Percentiles rank a stretch among this genome's conserved stretches.
phyloP scores from a whole-genome alignment of 1,139 yeast genomes.

The Suhomyces choctaworum region DNA sequence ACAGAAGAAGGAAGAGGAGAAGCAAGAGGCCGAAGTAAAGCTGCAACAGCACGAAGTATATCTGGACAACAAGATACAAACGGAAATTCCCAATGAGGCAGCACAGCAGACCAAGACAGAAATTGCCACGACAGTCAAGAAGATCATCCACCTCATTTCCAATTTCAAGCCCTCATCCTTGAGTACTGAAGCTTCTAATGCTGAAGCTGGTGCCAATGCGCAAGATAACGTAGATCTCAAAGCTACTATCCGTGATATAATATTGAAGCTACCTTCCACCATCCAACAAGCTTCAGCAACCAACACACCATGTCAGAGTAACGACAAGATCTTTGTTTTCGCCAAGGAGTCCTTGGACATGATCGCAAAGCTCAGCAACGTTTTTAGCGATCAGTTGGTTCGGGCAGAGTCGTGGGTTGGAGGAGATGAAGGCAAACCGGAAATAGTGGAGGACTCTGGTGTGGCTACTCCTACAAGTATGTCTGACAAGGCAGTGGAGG shows the following conservation, averaged over 20 bases:
- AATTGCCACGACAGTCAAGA: conserved; percentile 83
- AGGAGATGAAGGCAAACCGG: conserved; percentile 34
- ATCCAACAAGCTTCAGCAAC: conserved; percentile 32
- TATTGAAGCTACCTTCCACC: conserved; percentile 65
- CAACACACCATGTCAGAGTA: conserved; percentile 19
- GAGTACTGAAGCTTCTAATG: conserved; percentile 18
- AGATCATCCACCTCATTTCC: conserved; percentile 81
- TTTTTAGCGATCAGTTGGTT: conserved; percentile 79
- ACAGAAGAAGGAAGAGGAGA: conserved; percentile 8
- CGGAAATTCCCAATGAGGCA: conserved; percentile 19
- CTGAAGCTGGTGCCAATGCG: conserved; percentile 9
- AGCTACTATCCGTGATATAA: conserved; percentile 75
- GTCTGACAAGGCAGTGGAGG: conserved; percentile 1
- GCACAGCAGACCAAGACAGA: conserved; percentile 67
- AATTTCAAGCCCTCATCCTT: conserved; percentile 78
- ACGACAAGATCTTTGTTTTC: conserved; percentile 69
- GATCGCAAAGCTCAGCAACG: conserved; percentile 78
- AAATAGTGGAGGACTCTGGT: conserved; percentile 1
- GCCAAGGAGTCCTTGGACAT: conserved; percentile 90
- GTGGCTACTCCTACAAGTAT: conserved; percentile 1
- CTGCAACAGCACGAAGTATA: conserved; percentile 10
- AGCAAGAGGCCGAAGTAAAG: conserved; percentile 14
- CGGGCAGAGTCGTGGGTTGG: conserved; percentile 85
- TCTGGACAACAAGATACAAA: conserved; percentile 8
- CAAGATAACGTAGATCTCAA: conserved; percentile 36